Conservation (phyloP, 768 basidiomycete genomes). For the Trametes elegans region DNA sequence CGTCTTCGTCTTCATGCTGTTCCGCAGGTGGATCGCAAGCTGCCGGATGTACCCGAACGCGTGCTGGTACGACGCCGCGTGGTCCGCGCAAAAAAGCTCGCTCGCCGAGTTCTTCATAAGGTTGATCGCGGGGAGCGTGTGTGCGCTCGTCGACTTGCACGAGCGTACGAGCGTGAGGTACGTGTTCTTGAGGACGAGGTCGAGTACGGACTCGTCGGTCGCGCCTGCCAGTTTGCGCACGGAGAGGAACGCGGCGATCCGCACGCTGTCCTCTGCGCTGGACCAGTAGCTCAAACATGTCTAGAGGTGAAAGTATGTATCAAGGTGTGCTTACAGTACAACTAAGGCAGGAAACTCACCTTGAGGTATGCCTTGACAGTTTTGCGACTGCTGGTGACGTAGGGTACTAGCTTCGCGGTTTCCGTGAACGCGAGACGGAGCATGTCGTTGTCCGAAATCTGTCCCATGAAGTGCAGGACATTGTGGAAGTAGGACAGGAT, state of each 20-base stretch:
- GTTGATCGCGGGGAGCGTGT: slow-evolving; percentile 89
- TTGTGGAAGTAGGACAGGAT: slow-evolving; percentile 91
- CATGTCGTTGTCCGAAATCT: slow-evolving; percentile 66
- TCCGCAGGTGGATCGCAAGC: slow-evolving; percentile 88
- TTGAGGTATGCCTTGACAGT: slow-evolving; percentile 86
- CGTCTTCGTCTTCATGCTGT: slow-evolving; percentile 84
- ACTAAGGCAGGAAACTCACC: slow-evolving; percentile 37
- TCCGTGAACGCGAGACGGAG: slow-evolving; percentile 75
- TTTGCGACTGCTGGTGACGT: slow-evolving; percentile 80
- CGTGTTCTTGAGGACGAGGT: slow-evolving; percentile 87
- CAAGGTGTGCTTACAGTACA: neutral
- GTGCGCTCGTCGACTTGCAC: slow-evolving; percentile 79
- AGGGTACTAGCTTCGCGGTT: slow-evolving; percentile 87
- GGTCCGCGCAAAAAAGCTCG: slow-evolving; percentile 82
- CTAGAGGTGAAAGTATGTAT: slow-evolving; percentile 41
- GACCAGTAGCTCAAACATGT: slow-evolving; percentile 86
- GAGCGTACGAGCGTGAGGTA: slow-evolving; percentile 85
- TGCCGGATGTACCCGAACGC: slow-evolving; percentile 96
- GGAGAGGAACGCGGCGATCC: slow-evolving; percentile 84
- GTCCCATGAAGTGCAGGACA: slow-evolving; percentile 71
- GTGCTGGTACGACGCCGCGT: slow-evolving; percentile 80
- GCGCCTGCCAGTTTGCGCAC: slow-evolving; percentile 77
- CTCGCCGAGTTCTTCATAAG: slow-evolving; percentile 98
- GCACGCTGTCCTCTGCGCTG: slow-evolving; percentile 71
- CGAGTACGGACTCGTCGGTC: slow-evolving; percentile 76